A percentile compares a stretch with the other conserved stretches of the same genome.
Evolutionary conservation across 2,329 filamentous ascomycete species (phyloP).

Genomic region (Ceratocystis destructans): DNA sequence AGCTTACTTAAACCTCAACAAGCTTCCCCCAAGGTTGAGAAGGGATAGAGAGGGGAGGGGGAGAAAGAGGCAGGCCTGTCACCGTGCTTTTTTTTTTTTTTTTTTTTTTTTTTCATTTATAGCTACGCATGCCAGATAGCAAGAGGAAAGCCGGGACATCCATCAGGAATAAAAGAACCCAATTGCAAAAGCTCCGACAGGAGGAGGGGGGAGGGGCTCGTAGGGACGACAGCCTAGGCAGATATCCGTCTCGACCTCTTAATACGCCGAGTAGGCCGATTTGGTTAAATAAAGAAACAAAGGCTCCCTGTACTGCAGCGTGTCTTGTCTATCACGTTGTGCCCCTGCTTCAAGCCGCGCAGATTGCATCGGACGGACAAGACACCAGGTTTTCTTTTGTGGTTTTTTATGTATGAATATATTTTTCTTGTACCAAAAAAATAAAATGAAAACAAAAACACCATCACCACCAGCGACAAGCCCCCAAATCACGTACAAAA

Average conservation of each 20-base stretch:
- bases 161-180: no score
- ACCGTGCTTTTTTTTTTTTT: background rate
- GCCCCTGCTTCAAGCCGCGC: background rate
- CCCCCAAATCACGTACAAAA: background rate
- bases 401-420: constrained; percentile 1
- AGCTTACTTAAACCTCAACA: background rate
- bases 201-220: no score
- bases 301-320: background rate
- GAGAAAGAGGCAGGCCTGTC: background rate
- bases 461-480: background rate
- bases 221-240: background rate
- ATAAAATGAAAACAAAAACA: constrained; percentile 1
- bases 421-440: constrained; percentile 11
- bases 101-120: background rate
- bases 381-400: background rate
- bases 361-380: background rate
- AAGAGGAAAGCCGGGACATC: background rate
- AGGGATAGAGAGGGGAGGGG: background rate
- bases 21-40: background rate
- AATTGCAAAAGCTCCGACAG: no score
- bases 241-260: background rate
- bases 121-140: no score
- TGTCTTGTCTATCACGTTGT: background rate
- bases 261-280: background rate
- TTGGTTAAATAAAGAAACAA: background rate